phyloP scores from a whole-genome alignment of 176 grass and related monocot genomes.

The Triticum dicoccoides region DNA sequence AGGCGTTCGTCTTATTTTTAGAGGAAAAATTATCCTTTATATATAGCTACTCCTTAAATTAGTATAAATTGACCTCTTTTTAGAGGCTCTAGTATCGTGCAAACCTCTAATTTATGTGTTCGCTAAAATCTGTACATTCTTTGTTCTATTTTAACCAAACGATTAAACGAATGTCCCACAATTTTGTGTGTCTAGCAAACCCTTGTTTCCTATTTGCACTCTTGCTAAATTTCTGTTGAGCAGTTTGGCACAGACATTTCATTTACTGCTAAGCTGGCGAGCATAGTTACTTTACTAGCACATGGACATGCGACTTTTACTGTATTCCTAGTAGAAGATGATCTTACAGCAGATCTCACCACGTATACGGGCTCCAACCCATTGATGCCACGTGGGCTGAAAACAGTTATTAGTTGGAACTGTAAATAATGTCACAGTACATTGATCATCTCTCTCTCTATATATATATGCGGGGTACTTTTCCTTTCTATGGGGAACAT shows the following conservation, averaged over 20 bases:
- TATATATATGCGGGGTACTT: too few relatives aligned
- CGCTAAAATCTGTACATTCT: too few relatives aligned
- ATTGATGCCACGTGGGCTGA: background rate
- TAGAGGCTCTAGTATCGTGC: too few relatives aligned
- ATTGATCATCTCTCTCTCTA: background rate
- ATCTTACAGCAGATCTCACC: background rate
- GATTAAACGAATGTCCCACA: too few relatives aligned
- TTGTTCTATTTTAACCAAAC: too few relatives aligned
- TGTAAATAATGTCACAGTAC: background rate
- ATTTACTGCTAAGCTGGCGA: background rate
- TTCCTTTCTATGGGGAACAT: too few relatives aligned
- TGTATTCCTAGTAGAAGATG: background rate
- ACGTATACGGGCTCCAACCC: background rate
- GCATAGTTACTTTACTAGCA: background rate
- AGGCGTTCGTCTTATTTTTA: too few relatives aligned
- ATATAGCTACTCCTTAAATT: too few relatives aligned
- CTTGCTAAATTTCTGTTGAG: background rate
- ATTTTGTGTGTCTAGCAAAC: background rate
- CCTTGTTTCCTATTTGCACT: background rate
- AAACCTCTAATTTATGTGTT: too few relatives aligned
- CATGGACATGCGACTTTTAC: background rate
- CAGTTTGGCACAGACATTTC: background rate
- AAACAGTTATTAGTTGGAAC: background rate
- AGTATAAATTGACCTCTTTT: too few relatives aligned
- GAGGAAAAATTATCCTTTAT: too few relatives aligned